Conservation (phyloP, 2,329 filamentous ascomycete genomes). For the Huntiella abstrusa region DNA sequence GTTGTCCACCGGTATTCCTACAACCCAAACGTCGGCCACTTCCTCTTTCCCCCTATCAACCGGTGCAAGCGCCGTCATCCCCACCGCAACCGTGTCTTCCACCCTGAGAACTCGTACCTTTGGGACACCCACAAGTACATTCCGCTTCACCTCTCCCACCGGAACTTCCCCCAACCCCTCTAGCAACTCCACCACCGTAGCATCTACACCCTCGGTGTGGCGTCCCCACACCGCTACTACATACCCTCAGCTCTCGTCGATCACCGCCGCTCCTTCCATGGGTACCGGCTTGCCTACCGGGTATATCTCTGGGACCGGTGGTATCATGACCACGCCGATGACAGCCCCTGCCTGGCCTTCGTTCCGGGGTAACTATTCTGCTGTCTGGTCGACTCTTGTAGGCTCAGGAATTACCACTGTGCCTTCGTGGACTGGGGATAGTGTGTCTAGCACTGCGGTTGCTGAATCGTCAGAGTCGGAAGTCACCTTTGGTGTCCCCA, state of each 20-base stretch:
- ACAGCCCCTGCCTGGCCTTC: constrained; percentile 1
- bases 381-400: constrained; percentile 1
- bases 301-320: not conserved
- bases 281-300: not conserved
- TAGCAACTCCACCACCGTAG: not conserved
- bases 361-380: constrained; percentile 4
- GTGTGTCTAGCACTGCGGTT: not conserved
- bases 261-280: not conserved
- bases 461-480: not conserved
- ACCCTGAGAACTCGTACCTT: not conserved
- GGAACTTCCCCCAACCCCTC: not conserved
- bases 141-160: not conserved
- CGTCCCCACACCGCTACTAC: not conserved
- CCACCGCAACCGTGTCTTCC: not conserved
- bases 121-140: not conserved
- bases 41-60: no score
- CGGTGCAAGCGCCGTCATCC: no score
- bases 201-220: not conserved
- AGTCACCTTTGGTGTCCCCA: not conserved
- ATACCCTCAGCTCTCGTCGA: constrained; percentile 1
- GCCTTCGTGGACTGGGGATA: not conserved
- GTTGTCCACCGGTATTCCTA: constrained; percentile 1
- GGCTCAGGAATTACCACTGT: not conserved
- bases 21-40: not conserved
- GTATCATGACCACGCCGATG: constrained; percentile 1